These are phyloP conservation scores for Saccharum spontaneum DNA, from an alignment of 176 grass and related monocot species.

Conservation along the genomic window DNA sequence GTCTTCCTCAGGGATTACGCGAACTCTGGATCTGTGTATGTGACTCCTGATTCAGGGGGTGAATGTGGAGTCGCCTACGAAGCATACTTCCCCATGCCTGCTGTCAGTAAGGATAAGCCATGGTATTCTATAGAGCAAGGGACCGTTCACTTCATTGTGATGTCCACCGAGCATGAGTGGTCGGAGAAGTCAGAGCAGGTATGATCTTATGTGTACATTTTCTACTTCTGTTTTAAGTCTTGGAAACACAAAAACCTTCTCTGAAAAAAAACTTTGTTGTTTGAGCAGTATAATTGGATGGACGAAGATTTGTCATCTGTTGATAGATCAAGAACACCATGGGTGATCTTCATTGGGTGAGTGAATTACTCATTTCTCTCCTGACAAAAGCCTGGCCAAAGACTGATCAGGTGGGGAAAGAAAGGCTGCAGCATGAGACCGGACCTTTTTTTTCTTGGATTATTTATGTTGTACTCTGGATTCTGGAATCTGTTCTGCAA, in stretches of 20 bases:
- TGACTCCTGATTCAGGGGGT: slow-evolving; percentile 63
- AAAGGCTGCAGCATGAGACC: neutral
- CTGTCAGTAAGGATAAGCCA: slow-evolving; percentile 55
- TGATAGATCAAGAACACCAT: slow-evolving; percentile 66
- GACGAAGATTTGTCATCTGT: slow-evolving; percentile 56
- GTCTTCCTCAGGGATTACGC: slow-evolving; percentile 57
- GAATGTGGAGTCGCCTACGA: slow-evolving; percentile 87
- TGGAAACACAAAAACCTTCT: neutral
- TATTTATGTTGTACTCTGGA: neutral
- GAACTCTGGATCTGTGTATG: slow-evolving; percentile 55
- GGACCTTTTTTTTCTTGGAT: neutral
- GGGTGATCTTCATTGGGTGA: slow-evolving; percentile 90
- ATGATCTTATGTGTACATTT: neutral
- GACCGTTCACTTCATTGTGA: slow-evolving; percentile 71
- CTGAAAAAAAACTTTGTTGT: slow-evolving; percentile 7
- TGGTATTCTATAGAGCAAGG: slow-evolving; percentile 92
- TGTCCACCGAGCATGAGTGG: slow-evolving; percentile 80
- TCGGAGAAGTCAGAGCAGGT: slow-evolving; percentile 70
- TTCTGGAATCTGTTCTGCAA: neutral
- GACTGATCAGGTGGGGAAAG: neutral
- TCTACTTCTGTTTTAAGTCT: neutral
- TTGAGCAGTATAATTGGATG: slow-evolving; percentile 68
- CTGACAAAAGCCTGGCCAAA: neutral
- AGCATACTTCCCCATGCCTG: slow-evolving; percentile 80
- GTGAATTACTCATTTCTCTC: slow-evolving; percentile 18